Evolutionary conservation across 2,329 filamentous ascomycete genomes (phyloP).

Genomic region (Fusarium musae): DNA sequence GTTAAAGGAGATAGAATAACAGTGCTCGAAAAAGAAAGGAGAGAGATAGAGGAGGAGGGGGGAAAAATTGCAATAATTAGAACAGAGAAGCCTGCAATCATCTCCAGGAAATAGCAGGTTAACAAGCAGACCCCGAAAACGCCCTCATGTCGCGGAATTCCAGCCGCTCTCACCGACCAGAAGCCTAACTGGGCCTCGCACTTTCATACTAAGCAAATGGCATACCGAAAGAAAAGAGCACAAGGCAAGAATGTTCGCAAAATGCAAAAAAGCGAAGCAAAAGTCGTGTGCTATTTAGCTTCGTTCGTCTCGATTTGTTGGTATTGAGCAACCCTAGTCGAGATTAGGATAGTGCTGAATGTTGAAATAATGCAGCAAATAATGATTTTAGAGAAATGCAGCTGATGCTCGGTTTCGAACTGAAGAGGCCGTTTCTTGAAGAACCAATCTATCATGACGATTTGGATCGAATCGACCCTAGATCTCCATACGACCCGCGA

Average conservation of each 20-base stretch:
- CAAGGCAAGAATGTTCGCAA: constrained; percentile 4
- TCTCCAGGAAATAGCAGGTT: constrained; percentile 20
- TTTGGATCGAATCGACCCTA: constrained; percentile 47
- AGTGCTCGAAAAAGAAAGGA: not conserved
- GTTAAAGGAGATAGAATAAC: constrained; percentile 17
- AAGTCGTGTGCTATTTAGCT: constrained; percentile 20
- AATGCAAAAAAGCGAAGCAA: constrained; percentile 18
- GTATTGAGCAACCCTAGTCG: constrained; percentile 9
- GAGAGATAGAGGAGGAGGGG: not conserved
- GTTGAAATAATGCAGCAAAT: constrained; percentile 29
- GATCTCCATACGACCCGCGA: constrained; percentile 72
- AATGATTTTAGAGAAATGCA: constrained; percentile 9
- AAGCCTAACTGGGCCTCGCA: constrained; percentile 46
- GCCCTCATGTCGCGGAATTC: constrained; percentile 43
- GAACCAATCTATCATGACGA: not conserved
- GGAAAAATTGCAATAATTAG: constrained; percentile 3
- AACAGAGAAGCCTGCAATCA: constrained; percentile 9
- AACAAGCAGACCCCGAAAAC: constrained; percentile 33
- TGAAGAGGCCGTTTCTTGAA: constrained; percentile 7
- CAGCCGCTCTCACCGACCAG: constrained; percentile 54
- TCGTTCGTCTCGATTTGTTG: constrained; percentile 1
- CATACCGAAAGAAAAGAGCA: constrained; percentile 20
- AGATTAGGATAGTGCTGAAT: constrained; percentile 28
- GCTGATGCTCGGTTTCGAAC: not conserved
- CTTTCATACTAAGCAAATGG: constrained; percentile 36